Base-by-base conservation (phyloP, 2,329 filamentous ascomycete species). In the Alternaria dauci region DNA sequence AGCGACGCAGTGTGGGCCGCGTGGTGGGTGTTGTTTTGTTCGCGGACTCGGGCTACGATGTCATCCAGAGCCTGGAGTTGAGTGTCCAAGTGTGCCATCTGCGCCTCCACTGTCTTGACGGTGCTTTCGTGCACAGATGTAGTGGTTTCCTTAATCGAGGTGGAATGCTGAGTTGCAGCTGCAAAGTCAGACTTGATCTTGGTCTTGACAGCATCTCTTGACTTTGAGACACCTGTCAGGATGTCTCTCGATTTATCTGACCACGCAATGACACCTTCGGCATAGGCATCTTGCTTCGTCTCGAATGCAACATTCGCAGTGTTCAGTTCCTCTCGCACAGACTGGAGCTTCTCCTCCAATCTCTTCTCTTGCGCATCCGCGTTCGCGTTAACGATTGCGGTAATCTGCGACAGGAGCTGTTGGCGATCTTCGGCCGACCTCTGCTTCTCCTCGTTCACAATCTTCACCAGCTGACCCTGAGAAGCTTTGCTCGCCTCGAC, bases 51-150 rank as follows among this genome's bases (percentile, higher is more conserved):
- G 32, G 89, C 86, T 39, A 98, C 93, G 70, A 97, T 97, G 67
- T 94, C 92, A 71, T 98, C 94, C 8, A 99, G 85, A 1, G 92
- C 91, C 58, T 89, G 87, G 87, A 99, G 94, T 78, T 98, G 93
- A n/a, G 85, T 86, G 62, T 91, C 90, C 74, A 99, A 90, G 68
- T 96, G 92, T 57, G 87, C 86, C 81, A 96, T 91, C 80, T 99
- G 95, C 58, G 91, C 89, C 72, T 94, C 91, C 12, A 98, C 94
- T 59, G 96, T 94, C 7, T 90, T 89, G 30, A 97, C 88, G 0
- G 94, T 97, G 79, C 96, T 91, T 34, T 91, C 90, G 68, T 99
- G 94, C 1, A 98, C 93, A 2, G 92, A 92, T 69, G 91, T 91
- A 0, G 94, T 94, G 0, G 91, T 91, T 8, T 87, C 85, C 69